Base-by-base conservation (phyloP, 2,329 filamentous ascomycete genomes). In the Septoria petroselini region DNA sequence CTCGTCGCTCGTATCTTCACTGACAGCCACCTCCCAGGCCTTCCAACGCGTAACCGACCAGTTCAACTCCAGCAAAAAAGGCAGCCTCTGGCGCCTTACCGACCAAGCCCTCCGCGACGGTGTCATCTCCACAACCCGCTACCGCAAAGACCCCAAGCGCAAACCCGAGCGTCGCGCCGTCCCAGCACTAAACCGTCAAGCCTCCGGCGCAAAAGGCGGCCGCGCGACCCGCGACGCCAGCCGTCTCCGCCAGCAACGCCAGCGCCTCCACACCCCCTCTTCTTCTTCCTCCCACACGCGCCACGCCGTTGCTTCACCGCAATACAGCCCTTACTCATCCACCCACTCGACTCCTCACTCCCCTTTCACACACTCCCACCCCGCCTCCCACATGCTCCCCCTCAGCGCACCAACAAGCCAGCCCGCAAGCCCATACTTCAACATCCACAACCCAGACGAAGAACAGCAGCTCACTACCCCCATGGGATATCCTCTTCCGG, bases 111-210 rank as follows among this genome's bases (percentile, higher is more conserved):
- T 88, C 25, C 70, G 71, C 15, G 72, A 85, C 18, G 87, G 88
- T 19, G 86, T 96, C 41, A 82, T 90, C 68, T 91, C 88, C 51
- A 97, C 91, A 0, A 96, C 91, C 0, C 70, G 73, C 30, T 77
- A 75, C 58, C 71, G 74, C 53, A 76, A 76, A 60, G 65, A 70
- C 25, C 70, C 71, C 27, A 72, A 73, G 58, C 73, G 72, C 57
- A 71, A 71, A 25, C 58, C 57, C 2, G 53, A 58, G 17, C 58
- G 60, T 5, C 59, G 59, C 27, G 50, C 55, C 4, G 40, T 57
- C 25, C 67, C 66, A 15, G 66, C 64, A 7, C 59, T 64, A 11
- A 71, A 73, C 48, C 69, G 72, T 4, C 72, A 75, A 55, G 66
- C 68, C 7, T 72, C 72, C 0, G 72, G 73, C 11, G 67, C 71